Percentiles rank a stretch among this genome's conserved stretches.
Evolutionary conservation across 2,329 filamentous ascomycete species (phyloP).

Genomic region (Monosporascus sp.): DNA sequence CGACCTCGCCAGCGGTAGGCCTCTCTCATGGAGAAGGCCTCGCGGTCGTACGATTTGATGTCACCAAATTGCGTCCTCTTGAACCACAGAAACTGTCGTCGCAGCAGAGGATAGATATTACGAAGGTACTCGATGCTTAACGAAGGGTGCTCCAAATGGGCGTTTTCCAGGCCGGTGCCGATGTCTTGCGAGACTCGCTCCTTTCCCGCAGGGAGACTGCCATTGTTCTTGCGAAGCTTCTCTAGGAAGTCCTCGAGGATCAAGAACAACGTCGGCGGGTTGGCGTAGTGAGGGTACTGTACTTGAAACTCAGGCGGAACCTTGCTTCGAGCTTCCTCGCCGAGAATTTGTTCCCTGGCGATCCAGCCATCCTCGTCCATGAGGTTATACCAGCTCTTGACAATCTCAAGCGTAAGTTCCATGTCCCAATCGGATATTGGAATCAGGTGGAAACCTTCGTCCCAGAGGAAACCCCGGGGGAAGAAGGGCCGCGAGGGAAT

Average conservation of each 20-base stretch:
- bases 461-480: constrained; percentile 93
- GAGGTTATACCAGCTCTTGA: constrained; percentile 91
- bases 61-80: constrained; percentile 86
- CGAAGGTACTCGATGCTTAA: constrained; percentile 22
- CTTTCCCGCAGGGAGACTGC: constrained; percentile 36
- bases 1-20: constrained; percentile 94
- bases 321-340: constrained; percentile 86
- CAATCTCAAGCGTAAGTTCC: constrained; percentile 78
- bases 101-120: constrained; percentile 61
- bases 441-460: constrained; percentile 92
- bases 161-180: constrained; percentile 48
- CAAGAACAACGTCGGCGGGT: constrained; percentile 91
- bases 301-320: constrained; percentile 89
- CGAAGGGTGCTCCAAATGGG: constrained; percentile 56
- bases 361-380: constrained; percentile 99
- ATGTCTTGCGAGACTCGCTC: constrained; percentile 36
- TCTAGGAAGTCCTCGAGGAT: constrained; percentile 80
- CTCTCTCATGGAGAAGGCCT: constrained; percentile 83
- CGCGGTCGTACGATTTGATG: constrained; percentile 83
- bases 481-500: constrained; percentile 95
- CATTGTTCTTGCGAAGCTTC: constrained; percentile 59
- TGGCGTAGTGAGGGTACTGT: constrained; percentile 96
- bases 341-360: constrained; percentile 90
- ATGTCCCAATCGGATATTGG: constrained; percentile 93
- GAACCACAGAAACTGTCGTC: constrained; percentile 92